These are phyloP conservation scores for Solanum pinnatisectum DNA, from an alignment of 257 asterid genomes.

Conservation along the genomic window DNA sequence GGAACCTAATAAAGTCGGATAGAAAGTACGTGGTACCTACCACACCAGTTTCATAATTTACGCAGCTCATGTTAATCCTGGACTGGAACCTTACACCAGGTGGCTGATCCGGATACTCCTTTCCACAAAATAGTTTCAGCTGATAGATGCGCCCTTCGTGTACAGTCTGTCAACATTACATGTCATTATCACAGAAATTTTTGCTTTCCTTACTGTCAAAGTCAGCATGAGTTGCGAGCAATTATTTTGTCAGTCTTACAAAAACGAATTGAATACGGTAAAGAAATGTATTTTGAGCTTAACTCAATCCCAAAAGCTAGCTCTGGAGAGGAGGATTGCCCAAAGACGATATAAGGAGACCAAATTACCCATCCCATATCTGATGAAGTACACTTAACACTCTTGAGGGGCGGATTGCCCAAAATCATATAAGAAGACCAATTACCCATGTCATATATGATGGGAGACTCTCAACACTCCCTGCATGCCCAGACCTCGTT, in stretches of 20 bases:
- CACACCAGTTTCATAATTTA: conserved; percentile 58
- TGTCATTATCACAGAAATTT: background rate
- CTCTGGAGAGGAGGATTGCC: background rate
- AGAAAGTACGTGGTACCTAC: conserved; percentile 23
- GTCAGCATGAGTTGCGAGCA: background rate
- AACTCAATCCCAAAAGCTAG: background rate
- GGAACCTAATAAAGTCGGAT: background rate
- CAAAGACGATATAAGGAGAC: background rate
- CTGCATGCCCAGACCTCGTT: background rate
- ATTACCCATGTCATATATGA: background rate
- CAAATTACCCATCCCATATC: background rate
- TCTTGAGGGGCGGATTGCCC: background rate
- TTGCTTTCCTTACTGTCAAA: background rate
- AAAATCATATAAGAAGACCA: background rate
- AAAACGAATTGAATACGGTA: background rate
- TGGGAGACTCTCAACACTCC: background rate
- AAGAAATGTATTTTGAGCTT: background rate
- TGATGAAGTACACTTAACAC: background rate
- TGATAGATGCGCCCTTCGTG: conserved; percentile 83
- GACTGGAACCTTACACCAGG: conserved; percentile 74
- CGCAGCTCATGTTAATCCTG: conserved; percentile 70
- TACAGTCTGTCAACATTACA: conserved; percentile 42
- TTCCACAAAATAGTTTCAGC: conserved; percentile 65
- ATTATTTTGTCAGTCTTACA: background rate
- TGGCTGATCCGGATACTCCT: conserved; percentile 68